phyloP scores from a whole-genome alignment of 306 rosid species.

The Mimosa bimucronata region DNA sequence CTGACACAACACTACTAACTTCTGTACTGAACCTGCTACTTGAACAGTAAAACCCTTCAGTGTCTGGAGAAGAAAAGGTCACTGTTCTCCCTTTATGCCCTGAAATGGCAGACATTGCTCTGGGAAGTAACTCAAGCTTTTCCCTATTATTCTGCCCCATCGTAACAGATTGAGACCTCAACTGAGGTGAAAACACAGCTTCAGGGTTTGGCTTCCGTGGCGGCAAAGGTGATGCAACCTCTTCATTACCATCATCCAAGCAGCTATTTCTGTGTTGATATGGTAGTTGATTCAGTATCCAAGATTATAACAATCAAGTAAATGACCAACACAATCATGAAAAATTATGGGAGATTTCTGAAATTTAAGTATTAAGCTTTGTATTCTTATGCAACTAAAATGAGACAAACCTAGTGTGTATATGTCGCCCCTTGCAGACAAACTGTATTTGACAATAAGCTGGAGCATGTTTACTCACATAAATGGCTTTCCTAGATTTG shows the following conservation, averaged over 20 bases:
- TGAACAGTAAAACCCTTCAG: conserved; percentile 45
- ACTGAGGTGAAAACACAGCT: conserved; percentile 26
- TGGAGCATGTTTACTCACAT: conserved; percentile 71
- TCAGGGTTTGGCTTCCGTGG: conserved; percentile 53
- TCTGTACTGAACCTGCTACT: conserved; percentile 33
- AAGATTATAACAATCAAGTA: conserved; percentile 17
- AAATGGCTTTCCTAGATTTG: conserved; percentile 86
- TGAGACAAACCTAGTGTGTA: conserved; percentile 63
- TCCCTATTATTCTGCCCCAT: conserved; percentile 37
- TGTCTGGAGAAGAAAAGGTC: conserved; percentile 49
- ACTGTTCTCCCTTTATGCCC: conserved; percentile 33
- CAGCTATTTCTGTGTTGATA: conserved; percentile 52
- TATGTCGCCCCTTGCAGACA: conserved; percentile 78
- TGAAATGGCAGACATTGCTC: conserved; percentile 54
- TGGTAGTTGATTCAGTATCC: conserved; percentile 44
- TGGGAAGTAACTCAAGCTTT: conserved; percentile 49
- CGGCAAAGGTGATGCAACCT: conserved; percentile 42
- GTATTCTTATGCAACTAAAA: conserved; percentile 3
- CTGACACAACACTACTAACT: conserved; percentile 46
- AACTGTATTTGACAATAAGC: conserved; percentile 71
- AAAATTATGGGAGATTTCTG: conserved; percentile 22
- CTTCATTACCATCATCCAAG: conserved; percentile 44
- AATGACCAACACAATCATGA: conserved; percentile 3
- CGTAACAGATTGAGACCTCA: conserved; percentile 61
- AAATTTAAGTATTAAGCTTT: conserved; percentile 17